Percentiles rank a stretch among this genome's conserved stretches.
Evolutionary conservation across 768 basidiomycete species (phyloP).

Genomic region (Artomyces pyxidatus): DNA sequence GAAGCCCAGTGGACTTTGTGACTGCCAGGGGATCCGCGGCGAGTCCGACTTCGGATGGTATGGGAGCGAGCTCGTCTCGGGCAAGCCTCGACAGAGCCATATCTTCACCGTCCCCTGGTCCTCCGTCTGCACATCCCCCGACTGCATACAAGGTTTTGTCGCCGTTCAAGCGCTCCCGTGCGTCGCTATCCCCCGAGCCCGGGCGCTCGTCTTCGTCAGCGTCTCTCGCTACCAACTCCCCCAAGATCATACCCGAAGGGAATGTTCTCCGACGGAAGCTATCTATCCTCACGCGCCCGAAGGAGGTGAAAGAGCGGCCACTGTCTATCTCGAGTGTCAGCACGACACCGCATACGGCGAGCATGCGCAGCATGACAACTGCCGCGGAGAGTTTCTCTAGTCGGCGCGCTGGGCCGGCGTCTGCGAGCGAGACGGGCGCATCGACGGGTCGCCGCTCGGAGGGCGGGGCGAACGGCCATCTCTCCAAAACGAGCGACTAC

Average conservation of each 20-base stretch:
- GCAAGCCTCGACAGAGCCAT: conserved; percentile 9
- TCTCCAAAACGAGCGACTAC: conserved; percentile 1
- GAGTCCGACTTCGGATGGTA: conserved; percentile 3
- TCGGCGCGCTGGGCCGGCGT: conserved; percentile 24
- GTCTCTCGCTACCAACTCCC: conserved; percentile 3
- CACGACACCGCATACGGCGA: conserved; percentile 43
- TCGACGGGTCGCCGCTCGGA: neutral
- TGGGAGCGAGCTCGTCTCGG: conserved; percentile 10
- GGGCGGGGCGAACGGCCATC: neutral
- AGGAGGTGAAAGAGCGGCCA: conserved; percentile 35
- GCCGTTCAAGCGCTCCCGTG: conserved; percentile 14
- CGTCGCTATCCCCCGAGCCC: conserved; percentile 8
- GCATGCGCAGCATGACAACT: conserved; percentile 50
- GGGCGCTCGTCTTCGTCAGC: conserved; percentile 14
- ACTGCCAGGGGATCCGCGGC: conserved; percentile 38
- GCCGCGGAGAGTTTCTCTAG: conserved; percentile 37
- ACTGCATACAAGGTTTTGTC: conserved; percentile 22
- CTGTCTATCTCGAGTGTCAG: conserved; percentile 53
- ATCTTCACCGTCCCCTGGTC: neutral
- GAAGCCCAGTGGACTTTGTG: conserved; percentile 47
- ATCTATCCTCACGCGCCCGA: conserved; percentile 29
- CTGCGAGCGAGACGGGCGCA: neutral
- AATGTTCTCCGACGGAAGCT: conserved; percentile 21
- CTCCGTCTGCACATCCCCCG: conserved; percentile 11
- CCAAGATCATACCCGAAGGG: conserved; percentile 3